A percentile compares a stretch with the other conserved stretches of the same genome.
phyloP scores from a whole-genome alignment of 768 basidiomycete genomes.

The Tricholoma furcatifolium region DNA sequence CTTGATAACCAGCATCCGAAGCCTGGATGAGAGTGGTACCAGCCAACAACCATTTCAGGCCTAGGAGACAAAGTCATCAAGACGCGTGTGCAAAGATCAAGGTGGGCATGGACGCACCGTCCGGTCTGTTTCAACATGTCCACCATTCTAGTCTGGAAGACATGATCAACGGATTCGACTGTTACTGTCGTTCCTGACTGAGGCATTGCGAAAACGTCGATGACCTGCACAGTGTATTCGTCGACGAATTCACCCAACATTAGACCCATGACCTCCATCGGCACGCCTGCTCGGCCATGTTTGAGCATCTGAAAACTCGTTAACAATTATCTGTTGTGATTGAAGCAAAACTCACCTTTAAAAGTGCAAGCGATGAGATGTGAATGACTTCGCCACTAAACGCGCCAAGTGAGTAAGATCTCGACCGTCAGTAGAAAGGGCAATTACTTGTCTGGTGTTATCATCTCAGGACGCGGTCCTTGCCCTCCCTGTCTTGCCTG shows the following conservation, averaged over 20 bases:
- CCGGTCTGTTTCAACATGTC: conserved; percentile 99
- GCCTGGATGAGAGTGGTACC: conserved; percentile 99
- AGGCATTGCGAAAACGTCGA: conserved; percentile 99
- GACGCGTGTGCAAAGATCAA: background rate
- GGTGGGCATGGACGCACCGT: conserved; percentile 50
- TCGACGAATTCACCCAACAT: conserved; percentile 99
- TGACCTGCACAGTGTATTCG: conserved; percentile 92
- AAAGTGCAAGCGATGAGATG: conserved; percentile 93
- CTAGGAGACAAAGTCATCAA: conserved; percentile 32
- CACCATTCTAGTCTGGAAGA: conserved; percentile 97
- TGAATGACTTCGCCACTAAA: conserved; percentile 90
- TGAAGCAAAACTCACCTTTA: conserved; percentile 63
- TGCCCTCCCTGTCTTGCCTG: conserved; percentile 42
- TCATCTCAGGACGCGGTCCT: conserved; percentile 42
- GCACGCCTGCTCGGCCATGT: conserved; percentile 97
- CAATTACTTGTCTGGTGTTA: conserved; percentile 75
- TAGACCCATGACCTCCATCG: conserved; percentile 99
- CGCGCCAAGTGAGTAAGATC: conserved; percentile 4
- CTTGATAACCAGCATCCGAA: conserved; percentile 99
- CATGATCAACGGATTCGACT: conserved; percentile 97
- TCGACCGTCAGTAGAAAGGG: conserved; percentile 3
- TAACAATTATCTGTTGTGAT: background rate
- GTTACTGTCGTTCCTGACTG: conserved; percentile 97
- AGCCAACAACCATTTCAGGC: conserved; percentile 97
- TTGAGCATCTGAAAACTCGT: conserved; percentile 84